Evolutionary conservation across 1,284 basidiomycete genomes (phyloP), one percentile per base, ranked within the genome.

Genomic region (Cutaneotrichosporon spelunceum): DNA sequence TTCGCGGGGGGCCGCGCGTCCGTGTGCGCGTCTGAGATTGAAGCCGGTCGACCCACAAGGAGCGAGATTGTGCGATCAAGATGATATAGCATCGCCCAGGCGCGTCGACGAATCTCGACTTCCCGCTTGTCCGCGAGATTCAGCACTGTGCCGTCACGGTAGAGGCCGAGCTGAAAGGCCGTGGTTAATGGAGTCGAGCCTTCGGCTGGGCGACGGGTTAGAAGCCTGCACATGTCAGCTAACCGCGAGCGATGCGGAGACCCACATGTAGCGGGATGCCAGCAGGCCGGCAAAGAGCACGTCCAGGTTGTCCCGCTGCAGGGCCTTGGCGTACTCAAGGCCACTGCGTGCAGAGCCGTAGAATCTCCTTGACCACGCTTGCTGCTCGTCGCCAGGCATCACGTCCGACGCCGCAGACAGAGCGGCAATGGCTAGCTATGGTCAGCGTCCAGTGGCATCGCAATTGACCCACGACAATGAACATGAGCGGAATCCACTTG

Each of bases 271-370:
- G 36, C 79, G 71, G 0, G 78, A 79, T 4, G 79, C 78, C 21
- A 81, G 70, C 5, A 81, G 67, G 8, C 79, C 78, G 13, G 78
- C 79, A 58, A 78, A 78, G 16, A 81, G 67, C 2, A 80, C 76
- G 58, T 81, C 79, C 11, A 81, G 70, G 59, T 80, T 80, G 61
- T 81, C 79, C 24, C 78, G 57, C 62, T 81, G 79, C 27, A 81
- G 62, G 4, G 79, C 79, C 63, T 79, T 79, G 29, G 78, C 76
- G 56, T 79, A 79, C 62, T 80, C 79, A 52, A 79, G 66, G 11
- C 76, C 76, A 66, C 76, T 78, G 23, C 78, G 63, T 44, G 73
- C 71, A 2, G 72, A 72, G n/a, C 78, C 79, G 60, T 80, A 80
- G 56, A 81, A 79, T 16, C 76, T 68, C 30, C 78, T 58, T 10